Evolutionary conservation across 345 rosid species (phyloP).

Genomic region (Durio zibethinus): DNA sequence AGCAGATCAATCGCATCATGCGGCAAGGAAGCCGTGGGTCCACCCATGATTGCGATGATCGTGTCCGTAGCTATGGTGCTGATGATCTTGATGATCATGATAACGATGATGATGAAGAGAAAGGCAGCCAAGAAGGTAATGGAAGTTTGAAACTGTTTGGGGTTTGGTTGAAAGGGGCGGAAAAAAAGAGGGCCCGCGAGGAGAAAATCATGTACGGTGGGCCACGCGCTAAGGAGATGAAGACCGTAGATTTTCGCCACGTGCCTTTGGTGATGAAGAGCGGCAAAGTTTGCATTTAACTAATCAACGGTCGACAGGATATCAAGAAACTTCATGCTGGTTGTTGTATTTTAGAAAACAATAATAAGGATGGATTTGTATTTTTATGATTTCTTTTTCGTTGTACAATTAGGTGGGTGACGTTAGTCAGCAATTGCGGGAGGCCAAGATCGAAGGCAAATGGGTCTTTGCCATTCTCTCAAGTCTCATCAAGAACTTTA

Average conservation of each 20-base stretch:
- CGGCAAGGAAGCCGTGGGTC: slow-evolving; percentile 38
- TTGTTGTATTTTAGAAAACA: background rate
- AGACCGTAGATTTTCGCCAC: slow-evolving; percentile 35
- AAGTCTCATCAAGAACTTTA: too few relatives aligned
- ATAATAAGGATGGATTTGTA: background rate
- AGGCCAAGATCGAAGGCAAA: slow-evolving; percentile 21
- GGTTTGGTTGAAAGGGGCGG: slow-evolving; percentile 58
- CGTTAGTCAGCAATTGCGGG: background rate
- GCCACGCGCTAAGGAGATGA: slow-evolving; percentile 49
- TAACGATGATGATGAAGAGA: slow-evolving; percentile 2
- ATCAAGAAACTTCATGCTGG: background rate
- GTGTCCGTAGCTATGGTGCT: slow-evolving; percentile 4
- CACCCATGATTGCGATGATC: slow-evolving; percentile 20
- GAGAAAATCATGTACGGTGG: slow-evolving; percentile 51
- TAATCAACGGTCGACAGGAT: background rate
- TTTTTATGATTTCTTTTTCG: background rate
- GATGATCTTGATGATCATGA: slow-evolving; percentile 19
- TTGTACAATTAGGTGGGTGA: background rate
- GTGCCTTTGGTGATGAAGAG: slow-evolving; percentile 47
- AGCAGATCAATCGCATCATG: slow-evolving; percentile 62
- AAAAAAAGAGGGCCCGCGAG: slow-evolving; percentile 64
- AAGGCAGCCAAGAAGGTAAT: slow-evolving; percentile 27
- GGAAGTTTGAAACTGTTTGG: slow-evolving; percentile 74
- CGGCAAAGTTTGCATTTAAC: slow-evolving; percentile 67
- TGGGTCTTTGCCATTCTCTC: background rate